Base-by-base conservation (phyloP, 2,329 filamentous ascomycete species). In the Neopestalotiopsis sp. region DNA sequence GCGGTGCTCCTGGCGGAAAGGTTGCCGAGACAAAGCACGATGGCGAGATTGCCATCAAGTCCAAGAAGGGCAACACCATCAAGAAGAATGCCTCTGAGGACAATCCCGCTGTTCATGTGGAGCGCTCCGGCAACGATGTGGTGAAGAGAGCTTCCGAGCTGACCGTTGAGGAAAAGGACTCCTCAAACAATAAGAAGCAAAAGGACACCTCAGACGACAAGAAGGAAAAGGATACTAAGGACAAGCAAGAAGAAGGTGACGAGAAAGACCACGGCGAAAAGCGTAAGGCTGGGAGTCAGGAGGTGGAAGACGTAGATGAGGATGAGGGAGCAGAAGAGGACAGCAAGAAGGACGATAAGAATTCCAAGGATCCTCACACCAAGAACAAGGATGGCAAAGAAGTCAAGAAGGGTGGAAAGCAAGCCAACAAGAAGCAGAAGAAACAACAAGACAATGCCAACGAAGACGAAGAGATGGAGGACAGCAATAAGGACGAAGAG, bases 111-210 rank as follows among this genome's bases (percentile, higher is more conserved):
- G 87, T 91, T 5, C 85, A 87, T 71, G 79, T 91, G 73, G 82
- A 83, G 73, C 84, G 88, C 61, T 81, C 84, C 14, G 89, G 89
- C 62, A 90, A 91, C 73, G 89, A 91, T 76, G 89, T 91, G 24
- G 88, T 90, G 66, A 91, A 91, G 81, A 84, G 84, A 71, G 87
- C 89, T 13, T 86, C 84, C 58, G 89, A 91, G 79, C 80, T 91
- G 34, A 83, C 85, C 3, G 81, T 91, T 42, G 87, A 90, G 68
- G 76, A 86, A 73, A 82, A 83, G 70, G 79, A 74, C 42, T 67
- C 73, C 17, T 53, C 45, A 38, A 38, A 38, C 3, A 10, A 10
- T 38, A 38, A 38, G 10, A 6, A 38, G 34, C 45, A 17, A 49
- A 49, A 7, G 42, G 42, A 13, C 24, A 28, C 24, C 24, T 28